Conservation (phyloP, 1,284 basidiomycete species). For the Ceratobasidium sp. region DNA sequence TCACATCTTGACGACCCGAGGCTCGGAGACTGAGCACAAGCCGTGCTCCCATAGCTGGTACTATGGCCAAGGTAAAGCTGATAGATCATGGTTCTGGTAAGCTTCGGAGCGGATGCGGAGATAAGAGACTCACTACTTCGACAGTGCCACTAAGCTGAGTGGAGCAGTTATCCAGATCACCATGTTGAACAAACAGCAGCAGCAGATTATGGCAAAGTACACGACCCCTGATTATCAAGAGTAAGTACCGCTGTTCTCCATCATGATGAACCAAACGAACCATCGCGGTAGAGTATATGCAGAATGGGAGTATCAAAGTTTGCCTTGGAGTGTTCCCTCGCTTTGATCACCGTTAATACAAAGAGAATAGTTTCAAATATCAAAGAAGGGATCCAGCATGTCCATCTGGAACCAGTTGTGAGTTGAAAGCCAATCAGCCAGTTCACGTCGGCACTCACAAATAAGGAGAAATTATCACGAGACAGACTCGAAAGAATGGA, state of each 20-base stretch:
- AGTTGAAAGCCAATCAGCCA: neutral
- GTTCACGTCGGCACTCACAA: neutral
- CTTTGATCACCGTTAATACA: neutral
- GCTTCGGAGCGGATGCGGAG: neutral
- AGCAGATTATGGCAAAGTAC: constrained; percentile 38
- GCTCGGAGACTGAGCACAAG: constrained; percentile 38
- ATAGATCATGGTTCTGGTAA: neutral
- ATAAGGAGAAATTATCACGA: constrained; percentile 5
- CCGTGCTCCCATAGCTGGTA: constrained; percentile 38
- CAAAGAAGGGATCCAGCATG: constrained; percentile 36
- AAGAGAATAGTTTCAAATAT: constrained; percentile 38
- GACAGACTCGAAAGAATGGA: neutral
- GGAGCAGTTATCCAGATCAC: constrained; percentile 20
- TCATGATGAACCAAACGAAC: neutral
- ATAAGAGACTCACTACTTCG: constrained; percentile 27
- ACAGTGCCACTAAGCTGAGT: constrained; percentile 9
- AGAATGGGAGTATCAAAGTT: constrained; percentile 32
- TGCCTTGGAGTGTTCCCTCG: constrained; percentile 22
- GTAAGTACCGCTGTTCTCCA: neutral
- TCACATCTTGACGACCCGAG: constrained; percentile 20
- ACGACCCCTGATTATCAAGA: constrained; percentile 22
- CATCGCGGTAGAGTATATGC: constrained; percentile 39
- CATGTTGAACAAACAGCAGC: constrained; percentile 22
- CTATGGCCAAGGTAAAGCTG: constrained; percentile 37
- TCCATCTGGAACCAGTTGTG: constrained; percentile 1